These are phyloP conservation scores for Albifimbria verrucaria DNA, from an alignment of 2,329 filamentous ascomycete genomes.

Conservation along the genomic window DNA sequence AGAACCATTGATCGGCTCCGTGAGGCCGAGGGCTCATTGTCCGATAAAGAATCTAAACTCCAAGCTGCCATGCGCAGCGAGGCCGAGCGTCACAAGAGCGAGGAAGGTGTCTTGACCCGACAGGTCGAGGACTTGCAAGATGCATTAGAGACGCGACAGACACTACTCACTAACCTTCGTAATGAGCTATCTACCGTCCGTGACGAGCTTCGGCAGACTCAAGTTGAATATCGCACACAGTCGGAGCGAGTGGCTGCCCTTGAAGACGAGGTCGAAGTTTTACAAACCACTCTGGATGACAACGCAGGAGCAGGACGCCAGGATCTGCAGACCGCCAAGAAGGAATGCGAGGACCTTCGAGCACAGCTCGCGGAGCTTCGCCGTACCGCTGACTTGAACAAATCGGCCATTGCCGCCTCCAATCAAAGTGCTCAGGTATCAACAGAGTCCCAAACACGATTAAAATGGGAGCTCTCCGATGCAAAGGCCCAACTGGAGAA, in stretches of 20 bases:
- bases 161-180: conserved; percentile 62
- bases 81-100: conserved; percentile 65
- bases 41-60: conserved; percentile 64
- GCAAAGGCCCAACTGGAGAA: conserved; percentile 55
- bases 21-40: conserved; percentile 63
- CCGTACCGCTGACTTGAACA: conserved; percentile 19
- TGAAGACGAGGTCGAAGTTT: conserved; percentile 73
- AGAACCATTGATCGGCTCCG: conserved; percentile 68
- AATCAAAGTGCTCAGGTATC: conserved; percentile 31
- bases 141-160: conserved; percentile 65
- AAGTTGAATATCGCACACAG: conserved; percentile 59
- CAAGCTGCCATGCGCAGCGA: conserved; percentile 69
- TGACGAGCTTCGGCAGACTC: conserved; percentile 67
- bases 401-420: conserved; percentile 24
- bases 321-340: conserved; percentile 40
- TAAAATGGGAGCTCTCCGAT: conserved; percentile 57
- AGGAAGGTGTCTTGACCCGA: conserved; percentile 66
- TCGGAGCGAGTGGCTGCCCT: conserved; percentile 64
- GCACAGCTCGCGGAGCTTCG: conserved; percentile 25
- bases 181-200: conserved; percentile 63
- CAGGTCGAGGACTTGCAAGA: conserved; percentile 73
- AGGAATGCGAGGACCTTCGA: conserved; percentile 33
- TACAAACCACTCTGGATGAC: conserved; percentile 45
- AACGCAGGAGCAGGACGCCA: conserved; percentile 31
- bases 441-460: conserved; percentile 44